A percentile compares a stretch with the other conserved stretches of the same genome.
These are phyloP conservation scores for Bacterosira constricta DNA, from an alignment of 108 stramenopile species.

Conservation along the genomic window DNA sequence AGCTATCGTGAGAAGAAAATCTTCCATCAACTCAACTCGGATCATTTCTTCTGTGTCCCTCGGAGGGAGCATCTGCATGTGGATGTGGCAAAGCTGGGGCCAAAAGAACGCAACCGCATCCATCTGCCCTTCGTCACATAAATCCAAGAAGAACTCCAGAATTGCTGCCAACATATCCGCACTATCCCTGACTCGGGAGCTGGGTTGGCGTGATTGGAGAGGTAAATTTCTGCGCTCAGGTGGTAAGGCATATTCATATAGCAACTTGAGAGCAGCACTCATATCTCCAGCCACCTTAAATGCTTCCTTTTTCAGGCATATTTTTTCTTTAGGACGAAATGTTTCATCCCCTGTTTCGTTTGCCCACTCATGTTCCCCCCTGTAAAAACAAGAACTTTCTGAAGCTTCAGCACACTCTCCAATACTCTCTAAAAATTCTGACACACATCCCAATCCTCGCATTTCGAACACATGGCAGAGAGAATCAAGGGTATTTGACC, in stretches of 20 bases:
- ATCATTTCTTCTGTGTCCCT: constrained; percentile 60
- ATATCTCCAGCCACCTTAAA: constrained; percentile 90
- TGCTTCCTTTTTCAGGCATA: constrained; percentile 79
- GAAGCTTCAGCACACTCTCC: constrained; percentile 45
- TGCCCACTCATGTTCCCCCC: constrained; percentile 12
- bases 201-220: constrained; percentile 1
- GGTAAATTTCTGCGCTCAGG: constrained; percentile 24
- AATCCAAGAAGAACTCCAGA: constrained; percentile 85
- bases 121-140: constrained; percentile 80
- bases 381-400: constrained; percentile 48
- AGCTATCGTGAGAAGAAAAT: constrained; percentile 82
- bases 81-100: constrained; percentile 84
- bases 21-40: constrained; percentile 82
- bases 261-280: constrained; percentile 80
- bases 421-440: constrained; percentile 76
- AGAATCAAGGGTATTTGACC: constrained; percentile 54
- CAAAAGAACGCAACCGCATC: constrained; percentile 84
- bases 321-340: constrained; percentile 46
- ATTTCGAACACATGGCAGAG: constrained; percentile 52
- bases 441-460: constrained; percentile 62
- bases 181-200: constrained; percentile 17
- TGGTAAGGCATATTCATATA: constrained; percentile 75
- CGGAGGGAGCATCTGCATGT: constrained; percentile 86
- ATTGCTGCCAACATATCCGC: constrained; percentile 74
- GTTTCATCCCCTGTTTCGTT: constrained; percentile 20